These are phyloP conservation scores for Knoxia roxburghii DNA, from an alignment of 257 asterid species.

Conservation along the genomic window DNA sequence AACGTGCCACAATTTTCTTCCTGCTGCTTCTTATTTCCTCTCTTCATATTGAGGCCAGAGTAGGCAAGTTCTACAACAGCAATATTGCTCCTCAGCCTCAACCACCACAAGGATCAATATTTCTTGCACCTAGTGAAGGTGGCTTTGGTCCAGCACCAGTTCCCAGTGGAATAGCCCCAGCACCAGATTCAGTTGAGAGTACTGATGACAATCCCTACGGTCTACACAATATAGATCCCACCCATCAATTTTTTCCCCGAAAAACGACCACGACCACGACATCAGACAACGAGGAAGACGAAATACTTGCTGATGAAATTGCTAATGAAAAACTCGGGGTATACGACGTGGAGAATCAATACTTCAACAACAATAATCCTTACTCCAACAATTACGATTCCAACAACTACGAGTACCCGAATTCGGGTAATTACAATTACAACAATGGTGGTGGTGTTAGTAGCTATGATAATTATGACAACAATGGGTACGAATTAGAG, in stretches of 20 bases:
- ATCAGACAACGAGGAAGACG: slow-evolving; percentile 22
- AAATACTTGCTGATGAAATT: slow-evolving; percentile 21
- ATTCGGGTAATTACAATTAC: no score
- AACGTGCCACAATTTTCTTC: slow-evolving; percentile 24
- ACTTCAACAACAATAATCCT: not conserved
- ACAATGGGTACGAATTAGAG: slow-evolving; percentile 12
- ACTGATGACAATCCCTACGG: slow-evolving; percentile 28
- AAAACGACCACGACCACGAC: slow-evolving; percentile 2
- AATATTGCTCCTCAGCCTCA: not conserved
- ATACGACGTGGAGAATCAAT: slow-evolving; percentile 11
- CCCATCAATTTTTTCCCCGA: slow-evolving; percentile 3
- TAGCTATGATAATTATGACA: slow-evolving; percentile 13
- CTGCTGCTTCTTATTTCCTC: slow-evolving; percentile 18
- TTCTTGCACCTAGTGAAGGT: slow-evolving; percentile 2
- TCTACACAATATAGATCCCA: no score
- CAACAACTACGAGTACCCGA: not conserved
- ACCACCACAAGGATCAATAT: slow-evolving; percentile 3
- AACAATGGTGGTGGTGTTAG: no score
- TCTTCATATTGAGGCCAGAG: slow-evolving; percentile 40
- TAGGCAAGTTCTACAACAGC: slow-evolving; percentile 25
- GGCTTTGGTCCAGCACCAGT: slow-evolving; percentile 19
- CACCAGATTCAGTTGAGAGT: slow-evolving; percentile 24
- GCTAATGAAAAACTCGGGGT: not conserved
- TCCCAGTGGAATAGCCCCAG: slow-evolving; percentile 14
- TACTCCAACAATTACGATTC: slow-evolving; percentile 9